Evolutionary conservation across 139 green algal genomes (phyloP).

Genomic region (Volvox africanus): DNA sequence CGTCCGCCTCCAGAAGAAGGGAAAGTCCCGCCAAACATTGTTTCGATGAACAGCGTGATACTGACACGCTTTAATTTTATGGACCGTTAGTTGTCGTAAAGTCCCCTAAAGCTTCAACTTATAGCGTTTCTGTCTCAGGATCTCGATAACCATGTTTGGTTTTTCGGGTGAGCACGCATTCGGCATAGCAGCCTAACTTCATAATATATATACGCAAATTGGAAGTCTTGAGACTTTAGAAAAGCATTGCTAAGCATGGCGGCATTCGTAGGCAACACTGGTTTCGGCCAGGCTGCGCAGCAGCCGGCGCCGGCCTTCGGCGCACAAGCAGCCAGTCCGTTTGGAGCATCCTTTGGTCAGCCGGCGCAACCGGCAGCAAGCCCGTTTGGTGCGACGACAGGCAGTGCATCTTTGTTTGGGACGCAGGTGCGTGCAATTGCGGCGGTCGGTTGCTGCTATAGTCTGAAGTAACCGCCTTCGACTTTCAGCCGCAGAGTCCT

Average conservation of each 20-base stretch:
- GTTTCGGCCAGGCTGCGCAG: constrained; percentile 36
- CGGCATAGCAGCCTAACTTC: background rate
- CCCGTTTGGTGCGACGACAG: constrained; percentile 11
- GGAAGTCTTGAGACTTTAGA: background rate
- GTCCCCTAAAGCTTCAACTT: background rate
- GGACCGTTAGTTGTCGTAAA: background rate
- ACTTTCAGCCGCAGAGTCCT: background rate
- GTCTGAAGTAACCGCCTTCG: background rate
- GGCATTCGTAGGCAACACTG: background rate
- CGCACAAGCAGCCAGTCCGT: constrained; percentile 20
- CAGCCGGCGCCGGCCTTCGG: constrained; percentile 43
- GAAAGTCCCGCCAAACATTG: constrained; percentile 5
- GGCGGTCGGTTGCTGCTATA: background rate
- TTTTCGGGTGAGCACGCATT: constrained; percentile 3
- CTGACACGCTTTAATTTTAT: background rate
- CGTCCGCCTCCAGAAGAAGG: no score
- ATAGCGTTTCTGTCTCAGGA: background rate
- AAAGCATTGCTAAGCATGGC: background rate
- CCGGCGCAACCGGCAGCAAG: constrained; percentile 37
- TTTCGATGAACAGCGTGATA: background rate
- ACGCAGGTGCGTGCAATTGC: constrained; percentile 28
- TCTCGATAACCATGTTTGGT: constrained; percentile 22
- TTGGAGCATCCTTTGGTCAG: constrained; percentile 32
- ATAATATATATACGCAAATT: background rate
- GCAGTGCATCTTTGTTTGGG: constrained; percentile 31